These are phyloP conservation scores for Chytriomyces sp. DNA, from an alignment of 192 early-diverging fungal species.

Conservation along the genomic window DNA sequence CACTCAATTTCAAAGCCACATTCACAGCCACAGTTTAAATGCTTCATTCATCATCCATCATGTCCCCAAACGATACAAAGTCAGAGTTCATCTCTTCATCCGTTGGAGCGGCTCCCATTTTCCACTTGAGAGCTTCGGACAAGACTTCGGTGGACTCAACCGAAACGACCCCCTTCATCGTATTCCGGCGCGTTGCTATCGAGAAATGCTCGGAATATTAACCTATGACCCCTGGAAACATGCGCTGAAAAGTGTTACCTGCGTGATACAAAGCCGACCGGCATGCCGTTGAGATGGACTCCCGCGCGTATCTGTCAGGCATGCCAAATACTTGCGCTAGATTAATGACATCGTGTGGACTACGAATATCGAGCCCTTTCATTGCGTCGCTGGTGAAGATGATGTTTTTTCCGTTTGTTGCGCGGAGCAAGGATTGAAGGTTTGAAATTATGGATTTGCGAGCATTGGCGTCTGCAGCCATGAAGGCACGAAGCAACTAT, in stretches of 20 bases:
- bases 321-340: slow-evolving; percentile 51
- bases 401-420: slow-evolving; percentile 78
- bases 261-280: slow-evolving; percentile 30
- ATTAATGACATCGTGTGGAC: slow-evolving; percentile 80
- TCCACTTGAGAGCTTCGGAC: slow-evolving; percentile 22
- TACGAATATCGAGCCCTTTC: slow-evolving; percentile 71
- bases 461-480: slow-evolving; percentile 57
- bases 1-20: not conserved
- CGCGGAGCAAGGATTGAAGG: slow-evolving; percentile 67
- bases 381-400: slow-evolving; percentile 74
- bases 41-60: slow-evolving; percentile 1
- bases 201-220: not conserved
- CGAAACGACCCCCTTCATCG: slow-evolving; percentile 19
- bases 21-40: not conserved
- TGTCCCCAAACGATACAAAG: slow-evolving; percentile 25
- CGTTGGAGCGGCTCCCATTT: slow-evolving; percentile 17
- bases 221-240: not conserved
- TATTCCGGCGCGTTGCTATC: slow-evolving; percentile 22
- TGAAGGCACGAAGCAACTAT: no score
- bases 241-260: not conserved
- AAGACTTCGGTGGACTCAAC: not conserved
- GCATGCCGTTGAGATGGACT: not conserved
- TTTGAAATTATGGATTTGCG: slow-evolving; percentile 71
- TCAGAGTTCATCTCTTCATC: slow-evolving; percentile 16
- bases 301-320: slow-evolving; percentile 26